Percentiles rank a stretch among this genome's conserved stretches.
These are phyloP conservation scores for Cutaneotrichosporon curvatum DNA, from an alignment of 1,284 basidiomycete genomes.

Conservation along the genomic window DNA sequence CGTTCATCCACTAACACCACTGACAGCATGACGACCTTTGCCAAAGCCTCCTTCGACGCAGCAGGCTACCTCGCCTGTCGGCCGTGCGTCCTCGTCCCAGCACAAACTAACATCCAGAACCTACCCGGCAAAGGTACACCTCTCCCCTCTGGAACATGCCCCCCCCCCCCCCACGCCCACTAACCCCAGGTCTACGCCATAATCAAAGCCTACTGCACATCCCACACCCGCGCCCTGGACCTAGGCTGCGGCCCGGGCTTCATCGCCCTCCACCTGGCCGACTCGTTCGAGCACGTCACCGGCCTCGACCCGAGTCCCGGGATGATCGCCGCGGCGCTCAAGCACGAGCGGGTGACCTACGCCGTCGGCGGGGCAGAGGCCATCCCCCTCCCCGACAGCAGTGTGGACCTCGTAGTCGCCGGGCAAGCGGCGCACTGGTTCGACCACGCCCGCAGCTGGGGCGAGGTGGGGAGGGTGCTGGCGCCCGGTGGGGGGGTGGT, in stretches of 20 bases:
- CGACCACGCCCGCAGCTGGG: slow-evolving; percentile 65
- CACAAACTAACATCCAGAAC: no score
- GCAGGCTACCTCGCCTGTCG: slow-evolving; percentile 30
- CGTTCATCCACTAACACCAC: no score
- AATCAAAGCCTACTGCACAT: slow-evolving; percentile 26
- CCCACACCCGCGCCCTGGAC: slow-evolving; percentile 51
- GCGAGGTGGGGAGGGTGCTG: slow-evolving; percentile 59
- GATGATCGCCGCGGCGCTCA: slow-evolving; percentile 63
- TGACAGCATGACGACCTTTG: slow-evolving; percentile 32
- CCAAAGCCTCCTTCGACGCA: slow-evolving; percentile 30
- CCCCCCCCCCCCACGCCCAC: no score
- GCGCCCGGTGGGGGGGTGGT: slow-evolving; percentile 63
- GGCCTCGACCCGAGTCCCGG: slow-evolving; percentile 65
- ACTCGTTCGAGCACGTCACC: slow-evolving; percentile 55
- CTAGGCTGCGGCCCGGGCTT: slow-evolving; percentile 71
- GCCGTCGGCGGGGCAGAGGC: slow-evolving; percentile 37
- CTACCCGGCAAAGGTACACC: slow-evolving; percentile 15
- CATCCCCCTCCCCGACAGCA: slow-evolving; percentile 45
- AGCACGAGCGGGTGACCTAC: slow-evolving; percentile 46
- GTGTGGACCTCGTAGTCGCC: slow-evolving; percentile 66
- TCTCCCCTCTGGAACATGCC: no score
- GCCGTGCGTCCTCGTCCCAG: slow-evolving; percentile 20
- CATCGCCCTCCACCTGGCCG: slow-evolving; percentile 55
- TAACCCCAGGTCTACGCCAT: slow-evolving; percentile 25
- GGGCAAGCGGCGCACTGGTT: slow-evolving; percentile 87